Evolutionary conservation across 257 asterid genomes (phyloP), one percentile per base, ranked within the genome.

Genomic region (Solanum stenotomum): DNA sequence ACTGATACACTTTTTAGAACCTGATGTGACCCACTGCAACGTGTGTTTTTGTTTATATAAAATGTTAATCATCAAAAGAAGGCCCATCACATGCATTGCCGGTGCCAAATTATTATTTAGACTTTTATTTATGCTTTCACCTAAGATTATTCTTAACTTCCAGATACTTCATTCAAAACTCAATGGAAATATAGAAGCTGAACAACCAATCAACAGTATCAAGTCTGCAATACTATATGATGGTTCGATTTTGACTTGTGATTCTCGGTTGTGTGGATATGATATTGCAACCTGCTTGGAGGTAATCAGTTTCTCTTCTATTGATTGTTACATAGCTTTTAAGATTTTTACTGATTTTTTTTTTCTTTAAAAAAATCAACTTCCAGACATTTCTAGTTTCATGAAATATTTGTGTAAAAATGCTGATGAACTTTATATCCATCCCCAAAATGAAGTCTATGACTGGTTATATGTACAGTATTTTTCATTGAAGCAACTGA

Each of bases 241-340:
- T 63, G 99, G 99, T 74, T 95, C 98, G 61, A 94, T 97, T 91
- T 91, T 94, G 7, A 86, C 83, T 44, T 95, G 92, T 85, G 99
- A 97, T 90, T 93, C 98, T 74, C 94, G 93, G 49, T 87, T 97
- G 91, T 88, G 65, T 89, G 96, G 93, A 34, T 93, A 93, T 90
- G 99, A 96, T 91, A 96, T 97, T 88, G 98, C 93, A 87, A 94
- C 99, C 89, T 97, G 99, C 92, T 94, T 97, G 96, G 99, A 97
- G 99, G 99, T 96, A 92, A 86, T 59, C 46, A 38, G 77, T 85
- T 52, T 86, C 74, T 88, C 88, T 84, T 85, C 74, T 15, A 35
- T 15, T 33, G 63, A 68, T 82, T 56, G 70, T 49, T 82, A 82
- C 44, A 31, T 61, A 49, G 20, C 18, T 37, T 74, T 67, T 84